These are phyloP conservation scores for Jackrogersella minutella DNA, from an alignment of 495 filamentous ascomycete species.

Conservation along the genomic window DNA sequence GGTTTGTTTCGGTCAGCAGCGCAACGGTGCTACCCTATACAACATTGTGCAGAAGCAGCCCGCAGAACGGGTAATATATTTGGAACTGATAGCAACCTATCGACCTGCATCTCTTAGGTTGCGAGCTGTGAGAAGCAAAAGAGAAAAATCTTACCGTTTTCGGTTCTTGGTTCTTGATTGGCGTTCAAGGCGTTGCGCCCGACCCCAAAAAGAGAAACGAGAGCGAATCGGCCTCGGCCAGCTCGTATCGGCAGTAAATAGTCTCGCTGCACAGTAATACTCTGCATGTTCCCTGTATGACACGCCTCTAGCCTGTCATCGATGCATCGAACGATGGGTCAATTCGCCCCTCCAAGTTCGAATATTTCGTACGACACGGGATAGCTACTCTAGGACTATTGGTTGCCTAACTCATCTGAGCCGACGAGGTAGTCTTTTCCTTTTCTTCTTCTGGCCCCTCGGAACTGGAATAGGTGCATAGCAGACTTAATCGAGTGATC, in stretches of 20 bases:
- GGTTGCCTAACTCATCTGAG: not conserved
- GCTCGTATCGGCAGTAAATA: constrained; percentile 35
- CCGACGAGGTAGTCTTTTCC: not conserved
- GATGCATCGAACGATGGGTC: constrained; percentile 20
- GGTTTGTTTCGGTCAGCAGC: constrained; percentile 17
- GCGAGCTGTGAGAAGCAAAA: constrained; percentile 13
- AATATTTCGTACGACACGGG: constrained; percentile 20
- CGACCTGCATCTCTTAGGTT: constrained; percentile 30
- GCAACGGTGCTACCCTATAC: constrained; percentile 4
- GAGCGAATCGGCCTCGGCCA: not conserved
- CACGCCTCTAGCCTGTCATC: constrained; percentile 13
- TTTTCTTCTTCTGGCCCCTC: not conserved
- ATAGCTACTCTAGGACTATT: not conserved
- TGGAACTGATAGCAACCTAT: constrained; percentile 21
- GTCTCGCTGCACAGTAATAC: constrained; percentile 27
- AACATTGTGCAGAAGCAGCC: too few species aligned
- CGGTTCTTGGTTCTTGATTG: constrained; percentile 14
- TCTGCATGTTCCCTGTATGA: constrained; percentile 26
- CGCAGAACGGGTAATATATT: constrained; percentile 25
- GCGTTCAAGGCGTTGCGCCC: constrained; percentile 1
- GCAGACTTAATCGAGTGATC: not conserved
- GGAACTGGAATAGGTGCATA: not conserved
- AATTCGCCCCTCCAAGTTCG: not conserved
- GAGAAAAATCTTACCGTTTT: not conserved
- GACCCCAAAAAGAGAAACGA: not conserved